Base-by-base conservation (phyloP, 1,284 basidiomycete species). In the Leccinum proliferum region DNA sequence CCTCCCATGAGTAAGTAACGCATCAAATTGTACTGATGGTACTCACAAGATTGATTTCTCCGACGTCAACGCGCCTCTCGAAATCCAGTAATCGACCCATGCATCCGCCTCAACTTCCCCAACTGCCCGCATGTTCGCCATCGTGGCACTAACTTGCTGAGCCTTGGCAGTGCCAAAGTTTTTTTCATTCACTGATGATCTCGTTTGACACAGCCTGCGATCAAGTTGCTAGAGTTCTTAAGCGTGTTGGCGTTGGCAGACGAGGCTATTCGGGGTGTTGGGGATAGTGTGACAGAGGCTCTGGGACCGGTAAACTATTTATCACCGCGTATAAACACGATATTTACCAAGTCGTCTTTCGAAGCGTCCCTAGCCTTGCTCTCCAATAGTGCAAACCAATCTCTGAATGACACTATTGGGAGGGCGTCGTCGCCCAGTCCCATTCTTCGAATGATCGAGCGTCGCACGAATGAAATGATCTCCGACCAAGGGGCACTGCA, bases 81-180 rank as follows among this genome's bases (percentile, higher is more conserved):
- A 41, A 35, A 58, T 58, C 57, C 57, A 58, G 41, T 48, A 58
- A 25, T 21, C 57, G 7, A 70, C 69, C 68, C 57, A 58, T 11
- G 41, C 57, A 58, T 58, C 41, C 12, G 57, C 57, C 25, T 58
- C 57, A n/a, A 50, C 57, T 21, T 58, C 41, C 29, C 41, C 57
- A 29, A 34, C 12, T 1, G 57, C 57, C n/a, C 5, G 57, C 57
- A 58, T 58, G 15, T 58, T 48, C 29, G 57, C 57, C 57, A 58
- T 46, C 29, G 57, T 58, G 39, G 41, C n/a, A 43, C 41, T 43
- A 10, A 43, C 41, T 43, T 43, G 41, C 41, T 43, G 41, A 43
- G 41, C 15, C 41, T 43, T 43, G 4, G 41, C 41, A n/a, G 14
- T 41, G 39, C 39, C 8, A 41, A 41, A 41, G 39, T 15, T 15